Evolutionary conservation across 768 basidiomycete genomes (phyloP).

Genomic region (Paxillus ammoniavirescens): DNA sequence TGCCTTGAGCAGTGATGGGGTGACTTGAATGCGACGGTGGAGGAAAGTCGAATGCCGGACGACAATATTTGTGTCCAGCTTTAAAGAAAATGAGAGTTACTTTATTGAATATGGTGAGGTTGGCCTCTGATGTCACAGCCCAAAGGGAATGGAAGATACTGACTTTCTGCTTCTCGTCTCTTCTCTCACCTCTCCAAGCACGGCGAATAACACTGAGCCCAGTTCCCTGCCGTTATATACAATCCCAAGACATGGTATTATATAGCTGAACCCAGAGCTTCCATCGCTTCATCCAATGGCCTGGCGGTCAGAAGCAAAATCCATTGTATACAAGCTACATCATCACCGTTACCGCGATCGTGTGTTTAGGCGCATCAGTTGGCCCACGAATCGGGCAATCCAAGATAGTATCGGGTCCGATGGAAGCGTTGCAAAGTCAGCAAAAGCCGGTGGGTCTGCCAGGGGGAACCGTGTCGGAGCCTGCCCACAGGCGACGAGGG

Average conservation of each 20-base stretch:
- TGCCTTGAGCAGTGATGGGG: not conserved
- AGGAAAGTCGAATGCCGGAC: not conserved
- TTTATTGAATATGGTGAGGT: constrained; percentile 13
- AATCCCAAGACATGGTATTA: constrained; percentile 22
- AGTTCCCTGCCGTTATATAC: constrained; percentile 22
- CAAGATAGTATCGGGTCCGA: not conserved
- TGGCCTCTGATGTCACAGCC: constrained; percentile 2
- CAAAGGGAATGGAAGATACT: constrained; percentile 14
- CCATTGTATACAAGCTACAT: not conserved
- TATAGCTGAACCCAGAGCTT: constrained; percentile 17
- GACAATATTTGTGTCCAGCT: constrained; percentile 1
- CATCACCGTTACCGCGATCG: not conserved
- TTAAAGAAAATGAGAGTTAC: not conserved
- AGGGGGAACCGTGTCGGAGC: not conserved
- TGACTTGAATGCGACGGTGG: too few species aligned
- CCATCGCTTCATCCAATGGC: constrained; percentile 11
- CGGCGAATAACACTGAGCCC: constrained; percentile 2
- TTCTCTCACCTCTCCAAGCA: constrained; percentile 11
- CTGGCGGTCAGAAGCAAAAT: constrained; percentile 8
- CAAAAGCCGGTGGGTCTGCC: not conserved
- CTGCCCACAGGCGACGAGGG: not conserved
- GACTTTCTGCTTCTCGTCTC: constrained; percentile 20
- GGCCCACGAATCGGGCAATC: too few species aligned
- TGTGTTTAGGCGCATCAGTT: not conserved
- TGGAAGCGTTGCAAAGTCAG: too few species aligned